Base-by-base conservation (phyloP, 2,329 filamentous ascomycete species). In the Aspergillus quadricinctus region DNA sequence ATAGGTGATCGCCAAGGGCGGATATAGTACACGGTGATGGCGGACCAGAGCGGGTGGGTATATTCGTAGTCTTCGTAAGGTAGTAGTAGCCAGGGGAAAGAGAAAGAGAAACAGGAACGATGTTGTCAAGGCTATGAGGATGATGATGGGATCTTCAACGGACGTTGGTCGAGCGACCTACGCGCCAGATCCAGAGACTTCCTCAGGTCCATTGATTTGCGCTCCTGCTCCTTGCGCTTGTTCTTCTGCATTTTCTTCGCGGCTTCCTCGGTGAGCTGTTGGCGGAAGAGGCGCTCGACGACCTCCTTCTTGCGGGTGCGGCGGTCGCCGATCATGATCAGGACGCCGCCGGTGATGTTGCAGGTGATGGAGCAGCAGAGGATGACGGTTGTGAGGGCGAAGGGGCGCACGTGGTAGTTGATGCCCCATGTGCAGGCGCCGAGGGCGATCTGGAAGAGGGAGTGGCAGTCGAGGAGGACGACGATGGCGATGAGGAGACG, bases 261-360 rank as follows among this genome's bases (percentile, higher is more conserved):
- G 1, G 85, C 85, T 63, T 85, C 79, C 49, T 81, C 75, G 0
- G 90, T 95, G 55, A 95, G 73, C 61, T 90, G 85, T 69, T 94
- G 90, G 29, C 89, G 79, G 65, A 89, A 84, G 74, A 94, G 83
- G 48, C 87, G 81, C 67, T 92, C 87, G 23, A 92, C 79, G 0
- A 95, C 89, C 45, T 95, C 90, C 81, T 92, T 93, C 80, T 95
- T 95, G 51, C 90, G 80, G 1, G 90, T 92, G 60, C 82, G 83
- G 21, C 86, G 82, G 67, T 93, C 90, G 1, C 90, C 90, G 17
- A 91, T 79, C 61, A 80, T 85, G 69, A 95, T 95, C 27, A 93
- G 69, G 1, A 95, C 74, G 3, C 90, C 90, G 0, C 88, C 90
- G 0, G 83, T 83, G 61, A 91, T 87, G 69, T 95, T 95, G 68